Conservation (phyloP, 2,329 filamentous ascomycete species). For the Canariomyces notabilis region DNA sequence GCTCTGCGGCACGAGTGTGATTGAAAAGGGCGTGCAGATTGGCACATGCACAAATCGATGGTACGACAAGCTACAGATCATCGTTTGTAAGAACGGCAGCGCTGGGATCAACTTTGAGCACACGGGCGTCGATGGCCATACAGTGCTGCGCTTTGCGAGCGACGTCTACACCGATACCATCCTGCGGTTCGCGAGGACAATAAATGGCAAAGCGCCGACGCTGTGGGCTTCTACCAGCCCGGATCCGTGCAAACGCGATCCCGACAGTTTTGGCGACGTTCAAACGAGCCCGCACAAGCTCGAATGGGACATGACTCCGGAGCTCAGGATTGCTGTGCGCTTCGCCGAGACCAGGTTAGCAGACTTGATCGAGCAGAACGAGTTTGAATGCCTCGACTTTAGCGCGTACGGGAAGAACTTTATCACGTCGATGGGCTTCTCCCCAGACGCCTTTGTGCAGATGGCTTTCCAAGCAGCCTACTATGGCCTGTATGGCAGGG, state of each 20-base stretch:
- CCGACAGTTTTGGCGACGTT: slow-evolving; percentile 86
- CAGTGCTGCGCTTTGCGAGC: slow-evolving; percentile 90
- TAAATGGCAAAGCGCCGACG: slow-evolving; percentile 88
- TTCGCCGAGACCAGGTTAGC: slow-evolving; percentile 94
- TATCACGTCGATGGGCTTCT: slow-evolving; percentile 95
- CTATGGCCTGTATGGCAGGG: slow-evolving; percentile 88
- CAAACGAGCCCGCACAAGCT: slow-evolving; percentile 92
- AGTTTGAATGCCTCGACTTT: slow-evolving; percentile 91
- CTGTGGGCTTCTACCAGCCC: slow-evolving; percentile 89
- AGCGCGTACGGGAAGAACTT: slow-evolving; percentile 90
- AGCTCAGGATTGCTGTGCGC: slow-evolving; percentile 82
- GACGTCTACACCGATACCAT: slow-evolving; percentile 98
- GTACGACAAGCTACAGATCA: slow-evolving; percentile 99
- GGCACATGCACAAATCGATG: slow-evolving; percentile 97
- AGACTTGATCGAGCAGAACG: slow-evolving; percentile 92
- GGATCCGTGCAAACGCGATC: slow-evolving; percentile 87
- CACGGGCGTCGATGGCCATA: slow-evolving; percentile 95
- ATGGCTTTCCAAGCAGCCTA: slow-evolving; percentile 99
- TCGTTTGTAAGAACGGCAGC: slow-evolving; percentile 97
- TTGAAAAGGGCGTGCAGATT: slow-evolving; percentile 90
- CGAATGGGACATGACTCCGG: slow-evolving; percentile 95
- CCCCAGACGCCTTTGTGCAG: slow-evolving; percentile 93
- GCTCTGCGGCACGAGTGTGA: slow-evolving; percentile 90
- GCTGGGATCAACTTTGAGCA: slow-evolving; percentile 99
- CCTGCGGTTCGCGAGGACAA: slow-evolving; percentile 86